Conservation (phyloP, 495 filamentous ascomycete species). For the Talaromyces stipitatus region DNA sequence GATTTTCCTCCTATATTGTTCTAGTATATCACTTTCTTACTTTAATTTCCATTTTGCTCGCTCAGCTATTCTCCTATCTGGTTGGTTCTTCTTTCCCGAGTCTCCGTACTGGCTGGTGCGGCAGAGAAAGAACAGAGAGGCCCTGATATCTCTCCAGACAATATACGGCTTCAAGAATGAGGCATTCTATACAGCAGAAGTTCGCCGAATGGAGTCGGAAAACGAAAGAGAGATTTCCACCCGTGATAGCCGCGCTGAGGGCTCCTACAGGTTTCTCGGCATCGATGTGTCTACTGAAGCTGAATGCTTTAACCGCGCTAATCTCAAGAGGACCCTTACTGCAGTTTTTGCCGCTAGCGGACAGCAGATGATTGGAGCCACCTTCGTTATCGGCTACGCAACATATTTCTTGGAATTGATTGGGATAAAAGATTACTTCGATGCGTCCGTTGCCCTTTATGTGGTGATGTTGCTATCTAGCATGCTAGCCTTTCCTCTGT, state of each 20-base stretch:
- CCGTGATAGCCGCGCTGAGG: neutral
- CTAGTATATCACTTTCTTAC: neutral
- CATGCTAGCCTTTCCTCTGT: constrained; percentile 15
- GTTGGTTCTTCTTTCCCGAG: constrained; percentile 16
- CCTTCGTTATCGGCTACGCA: constrained; percentile 18
- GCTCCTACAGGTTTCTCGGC: constrained; percentile 7
- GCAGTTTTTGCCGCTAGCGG: constrained; percentile 14
- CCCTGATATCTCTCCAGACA: constrained; percentile 6
- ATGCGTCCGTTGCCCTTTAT: constrained; percentile 12
- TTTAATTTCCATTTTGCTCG: neutral
- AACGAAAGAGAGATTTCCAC: neutral
- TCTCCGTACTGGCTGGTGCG: constrained; percentile 17
- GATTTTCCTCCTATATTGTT: neutral
- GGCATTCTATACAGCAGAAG: constrained; percentile 11
- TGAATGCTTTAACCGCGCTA: constrained; percentile 13
- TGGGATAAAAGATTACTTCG: constrained; percentile 14
- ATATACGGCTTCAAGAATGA: constrained; percentile 13
- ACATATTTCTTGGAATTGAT: constrained; percentile 19
- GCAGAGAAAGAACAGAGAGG: constrained; percentile 3
- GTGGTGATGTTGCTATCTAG: constrained; percentile 15
- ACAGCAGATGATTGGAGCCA: constrained; percentile 16
- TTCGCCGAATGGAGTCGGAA: constrained; percentile 11
- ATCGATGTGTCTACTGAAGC: constrained; percentile 8
- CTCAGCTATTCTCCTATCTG: constrained; percentile 11
- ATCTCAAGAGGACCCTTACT: constrained; percentile 16